Base-by-base conservation (phyloP, 768 basidiomycete genomes). In the Pisolithus marmoratus region DNA sequence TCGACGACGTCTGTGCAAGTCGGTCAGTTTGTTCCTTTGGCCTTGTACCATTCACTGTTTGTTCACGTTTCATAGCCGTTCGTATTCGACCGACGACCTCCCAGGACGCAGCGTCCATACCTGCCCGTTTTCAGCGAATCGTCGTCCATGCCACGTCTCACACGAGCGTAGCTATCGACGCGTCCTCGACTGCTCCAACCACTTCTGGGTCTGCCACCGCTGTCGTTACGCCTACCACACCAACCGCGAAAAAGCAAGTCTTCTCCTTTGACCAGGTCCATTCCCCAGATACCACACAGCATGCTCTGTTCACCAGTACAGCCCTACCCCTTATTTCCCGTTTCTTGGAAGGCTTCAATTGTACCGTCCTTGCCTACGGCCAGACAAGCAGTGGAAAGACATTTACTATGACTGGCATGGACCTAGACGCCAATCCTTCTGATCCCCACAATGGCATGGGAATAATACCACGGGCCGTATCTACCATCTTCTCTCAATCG, bases 211-310 rank as follows among this genome's bases (percentile, higher is more conserved):
- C 80, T 51, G 69, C 79, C 42, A 70, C 77, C 40, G 64, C 75
- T n/a, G 66, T 71, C 15, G 71, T 78, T 23, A 66, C 81, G 19
- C 73, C 76, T 23, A 65, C 71, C 40, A 70, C 73, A 55, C 69
- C 79, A 27, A 75, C 74, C 42, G 73, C 75, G 52, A 93, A 92
- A 77, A 90, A 89, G 68, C 87, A 94, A 62, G 67, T 74, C 50
- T 99, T 96, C 68, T 82, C 83, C 47, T 99, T 95, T 67, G 96
- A 99, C 76, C 88, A 94, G 58, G 95, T 99, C 41, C 85, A 96
- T 63, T 78, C 82, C 3, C 93, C 90, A n/a, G 74, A 82, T 26
- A 83, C 89, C 34, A 87, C 84, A 0, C 96, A 99, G 66, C 81
- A 86, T 69, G 81, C 84, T 26, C 80, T 97, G 58, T 99, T 91